phyloP scores from a whole-genome alignment of 2,329 filamentous ascomycete genomes.

The Penicillium sp. region DNA sequence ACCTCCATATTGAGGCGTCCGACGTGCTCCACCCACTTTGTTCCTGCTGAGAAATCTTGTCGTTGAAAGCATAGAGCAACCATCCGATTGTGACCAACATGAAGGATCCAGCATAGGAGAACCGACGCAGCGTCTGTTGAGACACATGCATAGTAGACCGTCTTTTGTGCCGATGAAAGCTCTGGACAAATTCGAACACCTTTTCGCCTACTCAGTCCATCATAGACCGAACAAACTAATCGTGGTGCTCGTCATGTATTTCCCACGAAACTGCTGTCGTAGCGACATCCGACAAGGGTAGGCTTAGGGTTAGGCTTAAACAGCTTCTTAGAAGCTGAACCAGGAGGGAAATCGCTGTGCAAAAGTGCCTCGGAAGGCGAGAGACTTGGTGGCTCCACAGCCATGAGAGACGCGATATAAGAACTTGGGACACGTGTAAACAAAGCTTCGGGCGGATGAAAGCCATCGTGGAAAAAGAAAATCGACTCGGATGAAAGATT shows the following conservation, averaged over 20 bases:
- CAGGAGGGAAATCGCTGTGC: conserved; percentile 72
- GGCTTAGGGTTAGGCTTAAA: conserved; percentile 98
- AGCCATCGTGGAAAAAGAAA: neutral
- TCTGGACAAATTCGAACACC: conserved; percentile 48
- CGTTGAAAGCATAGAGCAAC: conserved; percentile 48
- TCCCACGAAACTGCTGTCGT: conserved; percentile 64
- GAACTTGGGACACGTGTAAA: conserved; percentile 15
- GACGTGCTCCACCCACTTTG: conserved; percentile 54
- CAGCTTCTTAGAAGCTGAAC: conserved; percentile 60
- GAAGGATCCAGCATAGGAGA: conserved; percentile 58
- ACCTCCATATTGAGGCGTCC: conserved; percentile 49
- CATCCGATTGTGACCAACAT: conserved; percentile 66
- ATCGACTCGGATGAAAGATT: conserved; percentile 6
- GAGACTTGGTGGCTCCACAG: conserved; percentile 38
- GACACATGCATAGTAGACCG: conserved; percentile 48
- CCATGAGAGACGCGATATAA: conserved; percentile 6
- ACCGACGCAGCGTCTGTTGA: conserved; percentile 48
- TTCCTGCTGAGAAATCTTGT: conserved; percentile 43
- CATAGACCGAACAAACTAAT: conserved; percentile 58
- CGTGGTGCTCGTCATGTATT: conserved; percentile 67
- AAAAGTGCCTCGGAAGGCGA: conserved; percentile 37
- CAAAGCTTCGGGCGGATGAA: conserved; percentile 19
- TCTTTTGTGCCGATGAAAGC: conserved; percentile 44
- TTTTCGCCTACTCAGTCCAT: conserved; percentile 39
- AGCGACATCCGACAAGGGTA: conserved; percentile 61